phyloP scores from a whole-genome alignment of 2,329 filamentous ascomycete species.

The Penicillium sumatraense region DNA sequence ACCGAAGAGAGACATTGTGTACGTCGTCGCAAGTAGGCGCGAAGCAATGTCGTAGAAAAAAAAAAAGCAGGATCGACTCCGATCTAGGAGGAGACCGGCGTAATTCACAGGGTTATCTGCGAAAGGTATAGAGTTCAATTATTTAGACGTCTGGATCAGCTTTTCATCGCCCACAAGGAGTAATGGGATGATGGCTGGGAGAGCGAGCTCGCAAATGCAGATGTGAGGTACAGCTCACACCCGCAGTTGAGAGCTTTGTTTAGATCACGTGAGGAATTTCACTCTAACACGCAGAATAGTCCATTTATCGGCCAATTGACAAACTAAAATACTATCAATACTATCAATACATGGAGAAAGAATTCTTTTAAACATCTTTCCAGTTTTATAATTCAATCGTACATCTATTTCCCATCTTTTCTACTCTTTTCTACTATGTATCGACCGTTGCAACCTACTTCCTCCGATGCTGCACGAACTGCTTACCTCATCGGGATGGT shows the following conservation, averaged over 20 bases:
- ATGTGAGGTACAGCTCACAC: no score
- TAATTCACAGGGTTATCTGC: neutral
- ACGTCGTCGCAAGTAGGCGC: conserved; percentile 12
- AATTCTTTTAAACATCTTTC: neutral
- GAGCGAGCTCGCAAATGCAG: conserved; percentile 25
- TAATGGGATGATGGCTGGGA: conserved; percentile 10
- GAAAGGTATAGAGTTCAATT: neutral
- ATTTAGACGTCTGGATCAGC: conserved; percentile 2
- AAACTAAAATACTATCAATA: no score
- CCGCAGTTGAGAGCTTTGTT: conserved; percentile 29
- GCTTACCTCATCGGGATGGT: conserved; percentile 23
- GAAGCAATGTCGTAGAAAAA: conserved; percentile 20
- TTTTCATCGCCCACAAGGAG: conserved; percentile 14
- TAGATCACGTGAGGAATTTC: conserved; percentile 23
- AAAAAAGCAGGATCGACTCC: conserved; percentile 18
- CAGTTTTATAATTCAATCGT: neutral
- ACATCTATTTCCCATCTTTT: neutral
- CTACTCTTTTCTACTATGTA: neutral
- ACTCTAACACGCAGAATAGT: neutral
- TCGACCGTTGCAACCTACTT: neutral
- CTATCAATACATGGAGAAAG: neutral
- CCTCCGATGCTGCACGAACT: neutral
- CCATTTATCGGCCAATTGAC: neutral
- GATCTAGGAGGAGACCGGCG: neutral
- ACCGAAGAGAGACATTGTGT: conserved; percentile 46